phyloP scores from a whole-genome alignment of 75 land plant species.

The Picea glauca region DNA sequence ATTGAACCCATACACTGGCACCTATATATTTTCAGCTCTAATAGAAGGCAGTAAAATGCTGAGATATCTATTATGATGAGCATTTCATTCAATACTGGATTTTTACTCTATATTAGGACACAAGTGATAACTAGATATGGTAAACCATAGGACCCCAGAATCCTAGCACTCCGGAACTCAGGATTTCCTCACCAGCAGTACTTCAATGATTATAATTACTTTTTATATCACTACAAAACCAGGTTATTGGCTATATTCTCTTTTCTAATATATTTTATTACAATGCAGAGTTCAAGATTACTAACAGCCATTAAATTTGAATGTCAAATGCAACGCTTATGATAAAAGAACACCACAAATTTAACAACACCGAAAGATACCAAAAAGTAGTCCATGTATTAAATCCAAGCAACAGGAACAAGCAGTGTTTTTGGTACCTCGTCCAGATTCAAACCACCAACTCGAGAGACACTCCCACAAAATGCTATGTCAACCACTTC shows the following conservation, averaged over 20 bases:
- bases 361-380: not conserved
- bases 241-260: not conserved
- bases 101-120: not conserved
- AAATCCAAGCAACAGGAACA: not conserved
- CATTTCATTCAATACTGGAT: not conserved
- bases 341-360: not conserved
- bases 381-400: not conserved
- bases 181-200: not conserved
- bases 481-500: slow-evolving; percentile 86
- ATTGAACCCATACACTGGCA: not conserved
- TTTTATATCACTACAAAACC: not conserved
- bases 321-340: not conserved
- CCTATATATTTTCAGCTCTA: no score
- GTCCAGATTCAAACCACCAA: slow-evolving; percentile 84
- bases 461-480: slow-evolving; percentile 81
- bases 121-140: not conserved
- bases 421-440: slow-evolving; percentile 47
- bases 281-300: not conserved
- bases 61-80: not conserved
- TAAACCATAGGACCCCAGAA: not conserved
- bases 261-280: not conserved
- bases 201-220: not conserved
- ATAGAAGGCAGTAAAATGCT: no score
- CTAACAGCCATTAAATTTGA: not conserved
- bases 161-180: not conserved